A percentile compares a stretch with the other conserved stretches of the same genome.
Conservation (phyloP, 2,329 filamentous ascomycete species). For the Pestalotiopsis sp. region DNA sequence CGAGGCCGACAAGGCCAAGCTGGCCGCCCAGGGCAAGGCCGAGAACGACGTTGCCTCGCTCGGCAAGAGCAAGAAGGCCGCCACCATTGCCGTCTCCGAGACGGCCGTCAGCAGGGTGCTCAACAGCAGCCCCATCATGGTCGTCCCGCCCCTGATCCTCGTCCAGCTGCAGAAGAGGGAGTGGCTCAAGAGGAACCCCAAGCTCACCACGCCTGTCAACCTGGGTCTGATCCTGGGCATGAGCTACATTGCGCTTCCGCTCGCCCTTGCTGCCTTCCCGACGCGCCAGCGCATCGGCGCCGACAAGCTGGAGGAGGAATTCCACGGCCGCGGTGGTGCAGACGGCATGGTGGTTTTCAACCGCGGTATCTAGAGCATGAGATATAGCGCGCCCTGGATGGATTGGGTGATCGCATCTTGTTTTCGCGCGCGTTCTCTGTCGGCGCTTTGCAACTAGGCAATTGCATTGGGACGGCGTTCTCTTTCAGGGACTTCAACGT, state of each 20-base stretch:
- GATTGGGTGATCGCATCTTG: background rate
- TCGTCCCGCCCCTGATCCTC: slow-evolving; percentile 84
- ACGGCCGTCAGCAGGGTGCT: slow-evolving; percentile 90
- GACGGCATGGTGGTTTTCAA: slow-evolving; percentile 93
- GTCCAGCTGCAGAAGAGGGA: slow-evolving; percentile 81
- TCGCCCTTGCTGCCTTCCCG: slow-evolving; percentile 90
- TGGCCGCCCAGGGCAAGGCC: slow-evolving; percentile 59
- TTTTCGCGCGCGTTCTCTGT: background rate
- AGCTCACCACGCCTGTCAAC: slow-evolving; percentile 81
- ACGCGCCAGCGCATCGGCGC: slow-evolving; percentile 84
- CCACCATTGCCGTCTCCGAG: slow-evolving; percentile 86
- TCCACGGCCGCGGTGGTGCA: slow-evolving; percentile 78
- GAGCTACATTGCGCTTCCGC: slow-evolving; percentile 83
- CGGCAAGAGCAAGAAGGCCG: slow-evolving; percentile 86
- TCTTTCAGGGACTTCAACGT: background rate
- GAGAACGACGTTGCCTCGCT: slow-evolving; percentile 71
- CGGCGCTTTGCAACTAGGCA: background rate
- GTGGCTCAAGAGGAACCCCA: slow-evolving; percentile 79
- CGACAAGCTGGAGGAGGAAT: slow-evolving; percentile 79
- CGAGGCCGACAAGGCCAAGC: slow-evolving; percentile 65
- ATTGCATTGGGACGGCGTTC: slow-evolving; percentile 6
- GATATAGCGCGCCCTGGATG: background rate
- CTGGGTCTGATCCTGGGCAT: slow-evolving; percentile 84
- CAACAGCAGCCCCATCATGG: slow-evolving; percentile 97
- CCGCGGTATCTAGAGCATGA: slow-evolving; percentile 71